Conservation (phyloP, 805 yeast species). For the Myxozyma sirexii region DNA sequence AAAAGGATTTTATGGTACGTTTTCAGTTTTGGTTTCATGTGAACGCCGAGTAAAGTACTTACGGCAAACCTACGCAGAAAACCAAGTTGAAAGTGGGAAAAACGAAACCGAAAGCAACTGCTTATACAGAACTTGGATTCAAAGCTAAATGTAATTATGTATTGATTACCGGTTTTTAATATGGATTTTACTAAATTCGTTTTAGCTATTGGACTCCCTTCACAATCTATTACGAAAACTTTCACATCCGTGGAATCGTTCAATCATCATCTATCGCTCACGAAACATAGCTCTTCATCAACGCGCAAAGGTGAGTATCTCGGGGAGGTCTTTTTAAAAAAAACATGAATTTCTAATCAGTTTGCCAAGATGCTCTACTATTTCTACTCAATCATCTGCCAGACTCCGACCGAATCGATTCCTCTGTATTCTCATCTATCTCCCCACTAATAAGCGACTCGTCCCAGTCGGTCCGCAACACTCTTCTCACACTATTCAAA, state of each 20-base stretch:
- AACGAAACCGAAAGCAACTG: slow-evolving; percentile 65
- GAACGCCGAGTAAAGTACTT: too few relatives aligned
- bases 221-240: slow-evolving; percentile 43
- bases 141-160: slow-evolving; percentile 53
- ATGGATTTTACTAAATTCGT: slow-evolving; percentile 19
- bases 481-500: slow-evolving; percentile 50
- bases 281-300: slow-evolving; percentile 70
- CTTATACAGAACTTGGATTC: slow-evolving; percentile 85
- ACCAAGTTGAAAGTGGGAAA: slow-evolving; percentile 88
- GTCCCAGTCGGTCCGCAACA: slow-evolving; percentile 64
- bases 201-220: slow-evolving; percentile 47
- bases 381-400: slow-evolving; percentile 45
- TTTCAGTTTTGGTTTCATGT: background rate
- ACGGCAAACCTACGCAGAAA: too few relatives aligned
- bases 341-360: background rate
- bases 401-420: slow-evolving; percentile 38
- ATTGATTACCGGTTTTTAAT: background rate
- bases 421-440: slow-evolving; percentile 56
- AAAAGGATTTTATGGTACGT: slow-evolving; percentile 63
- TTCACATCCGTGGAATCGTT: slow-evolving; percentile 33
- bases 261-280: slow-evolving; percentile 65
- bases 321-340: too few relatives aligned
- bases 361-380: slow-evolving; percentile 56
- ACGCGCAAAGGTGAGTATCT: slow-evolving; percentile 58
- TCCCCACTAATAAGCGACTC: slow-evolving; percentile 70